Conservation (phyloP, 208 protist genomes). For the Giardia muris region DNA sequence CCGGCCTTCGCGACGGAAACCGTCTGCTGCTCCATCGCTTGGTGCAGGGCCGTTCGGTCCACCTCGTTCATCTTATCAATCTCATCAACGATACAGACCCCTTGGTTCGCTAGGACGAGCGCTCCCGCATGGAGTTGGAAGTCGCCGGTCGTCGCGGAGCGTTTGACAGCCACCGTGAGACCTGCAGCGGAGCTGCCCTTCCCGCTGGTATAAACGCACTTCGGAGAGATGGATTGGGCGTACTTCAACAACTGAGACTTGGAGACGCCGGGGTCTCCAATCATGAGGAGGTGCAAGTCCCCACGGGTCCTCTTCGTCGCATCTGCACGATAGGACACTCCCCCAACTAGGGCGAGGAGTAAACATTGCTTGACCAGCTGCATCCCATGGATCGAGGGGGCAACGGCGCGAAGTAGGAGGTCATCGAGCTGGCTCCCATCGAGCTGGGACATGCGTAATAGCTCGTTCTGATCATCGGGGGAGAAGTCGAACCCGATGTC, state of each 20-base stretch:
- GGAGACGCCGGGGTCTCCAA: constrained; percentile 62
- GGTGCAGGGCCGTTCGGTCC: constrained; percentile 46
- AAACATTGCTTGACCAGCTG: constrained; percentile 78
- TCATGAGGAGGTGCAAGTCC: not conserved
- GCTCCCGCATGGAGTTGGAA: constrained; percentile 76
- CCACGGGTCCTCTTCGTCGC: not conserved
- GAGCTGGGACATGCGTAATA: not conserved
- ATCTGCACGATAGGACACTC: not conserved
- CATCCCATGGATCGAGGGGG: constrained; percentile 92
- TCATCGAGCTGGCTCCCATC: not conserved
- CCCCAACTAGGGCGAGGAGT: constrained; percentile 64
- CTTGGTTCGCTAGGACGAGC: constrained; percentile 33
- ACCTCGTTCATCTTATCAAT: constrained; percentile 99
- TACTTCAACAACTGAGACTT: constrained; percentile 98
- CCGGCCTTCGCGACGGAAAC: constrained; percentile 98
- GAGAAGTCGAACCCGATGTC: constrained; percentile 21
- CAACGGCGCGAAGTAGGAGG: constrained; percentile 57
- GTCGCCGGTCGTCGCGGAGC: constrained; percentile 81
- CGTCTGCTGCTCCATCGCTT: constrained; percentile 90
- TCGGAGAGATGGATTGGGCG: constrained; percentile 80
- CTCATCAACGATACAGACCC: constrained; percentile 83
- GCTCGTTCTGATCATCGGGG: not conserved
- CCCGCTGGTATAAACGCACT: constrained; percentile 91
- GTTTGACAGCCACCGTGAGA: constrained; percentile 92
- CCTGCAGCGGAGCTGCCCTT: constrained; percentile 91